Evolutionary conservation across 164 flowering plant genomes (phyloP), one percentile per base, ranked within the genome.

Genomic region (Houttuynia cordata): DNA sequence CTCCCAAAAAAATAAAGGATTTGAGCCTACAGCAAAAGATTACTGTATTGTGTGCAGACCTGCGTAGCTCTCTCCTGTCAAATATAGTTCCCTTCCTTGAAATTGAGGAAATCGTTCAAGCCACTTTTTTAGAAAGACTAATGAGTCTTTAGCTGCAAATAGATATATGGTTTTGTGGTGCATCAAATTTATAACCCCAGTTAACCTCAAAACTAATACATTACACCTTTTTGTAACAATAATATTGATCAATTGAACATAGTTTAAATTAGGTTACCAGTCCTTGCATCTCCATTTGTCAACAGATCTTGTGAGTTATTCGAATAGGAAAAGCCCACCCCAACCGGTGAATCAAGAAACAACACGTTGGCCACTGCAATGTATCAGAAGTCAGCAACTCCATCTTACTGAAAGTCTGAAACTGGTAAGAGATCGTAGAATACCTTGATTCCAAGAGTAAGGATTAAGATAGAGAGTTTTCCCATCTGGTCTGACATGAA

Each of bases 21-120:
- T 30, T 30, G 6, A 30, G 37, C 2, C 37, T 2, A 30, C 2
- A 56, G 17, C 25, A 21, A 56, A 22, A 56, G 24, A 25, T 56
- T 24, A 21, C 34, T 7, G 18, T 24, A 30, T 30, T 2, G 37
- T 30, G 9, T 7, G 23, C 34, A 25, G 23, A 37, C 94, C 97
- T 72, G 78, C 95, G 78, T 87, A 90, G 70, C 97, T 90, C 73
- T 90, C 97, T 68, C 97, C 97, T 1, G 80, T 66, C 23, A 90
- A 70, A 60, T 80, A 87, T 56, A 90, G 83, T 40, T 87, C 95
- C 56, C 85, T 80, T 64, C 81, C 90, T 73, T 80, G 79, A 62
- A 80, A 90, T 51, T 82, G 82, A 20, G 97, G 88, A 68, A 87
- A 90, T 21, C 87, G 88, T 60, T 85, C 79, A 61, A 90, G 74